phyloP scores from a whole-genome alignment of 1,284 basidiomycete genomes.

The Rhodofomes roseus region DNA sequence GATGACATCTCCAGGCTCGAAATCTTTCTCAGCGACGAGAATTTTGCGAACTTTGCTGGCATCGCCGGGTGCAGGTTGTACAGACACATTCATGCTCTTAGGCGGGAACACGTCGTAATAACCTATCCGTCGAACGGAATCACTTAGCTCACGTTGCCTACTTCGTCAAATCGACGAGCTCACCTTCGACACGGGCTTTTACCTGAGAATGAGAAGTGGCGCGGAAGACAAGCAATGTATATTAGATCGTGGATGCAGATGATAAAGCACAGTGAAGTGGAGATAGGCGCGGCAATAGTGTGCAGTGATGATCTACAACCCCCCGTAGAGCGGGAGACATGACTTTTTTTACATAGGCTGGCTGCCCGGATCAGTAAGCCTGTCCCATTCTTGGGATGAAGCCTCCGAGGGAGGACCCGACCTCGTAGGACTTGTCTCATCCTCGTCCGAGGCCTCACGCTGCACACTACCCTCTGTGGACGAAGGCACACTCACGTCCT shows the following conservation, averaged over 20 bases:
- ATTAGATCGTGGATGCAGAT: constrained; percentile 55
- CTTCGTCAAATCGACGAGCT: constrained; percentile 36
- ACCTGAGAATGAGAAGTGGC: constrained; percentile 45
- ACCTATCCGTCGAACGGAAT: constrained; percentile 39
- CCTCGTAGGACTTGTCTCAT: constrained; percentile 53
- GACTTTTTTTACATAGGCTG: constrained; percentile 33
- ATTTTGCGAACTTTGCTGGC: constrained; percentile 40
- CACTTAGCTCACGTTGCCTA: constrained; percentile 17
- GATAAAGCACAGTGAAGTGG: constrained; percentile 9
- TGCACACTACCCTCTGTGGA: constrained; percentile 30
- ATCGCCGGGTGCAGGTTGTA: constrained; percentile 41
- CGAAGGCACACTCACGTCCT: constrained; percentile 78
- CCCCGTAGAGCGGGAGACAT: background rate
- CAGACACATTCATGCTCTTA: constrained; percentile 61
- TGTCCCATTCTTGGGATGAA: constrained; percentile 85
- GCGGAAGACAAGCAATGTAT: constrained; percentile 39
- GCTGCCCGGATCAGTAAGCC: constrained; percentile 67
- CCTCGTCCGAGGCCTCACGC: constrained; percentile 40
- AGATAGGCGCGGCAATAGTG: constrained; percentile 14
- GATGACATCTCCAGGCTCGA: constrained; percentile 66
- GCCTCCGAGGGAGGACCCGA: constrained; percentile 73
- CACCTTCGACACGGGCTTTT: constrained; percentile 70
- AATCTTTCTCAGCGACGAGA: constrained; percentile 65
- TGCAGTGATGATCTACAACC: constrained; percentile 19
- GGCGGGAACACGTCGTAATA: constrained; percentile 75